Evolutionary conservation across 371 early-diverging fungal species (phyloP).

Genomic region (Mortierella sp.): DNA sequence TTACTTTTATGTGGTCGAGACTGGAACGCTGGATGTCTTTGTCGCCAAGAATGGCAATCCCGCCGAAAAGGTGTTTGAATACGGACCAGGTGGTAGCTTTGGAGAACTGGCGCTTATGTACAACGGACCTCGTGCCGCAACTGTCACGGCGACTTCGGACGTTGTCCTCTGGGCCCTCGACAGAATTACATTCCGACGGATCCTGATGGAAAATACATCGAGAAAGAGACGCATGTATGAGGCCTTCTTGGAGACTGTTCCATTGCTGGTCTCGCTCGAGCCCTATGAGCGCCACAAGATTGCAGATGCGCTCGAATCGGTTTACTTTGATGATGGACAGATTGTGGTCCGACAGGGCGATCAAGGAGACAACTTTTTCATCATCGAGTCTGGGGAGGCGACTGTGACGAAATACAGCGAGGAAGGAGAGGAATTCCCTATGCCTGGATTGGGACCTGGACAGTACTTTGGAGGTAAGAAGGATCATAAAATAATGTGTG

Average conservation of each 20-base stretch:
- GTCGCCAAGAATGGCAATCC: slow-evolving; percentile 72
- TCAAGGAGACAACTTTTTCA: slow-evolving; percentile 83
- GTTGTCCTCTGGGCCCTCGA: slow-evolving; percentile 96
- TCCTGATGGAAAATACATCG: slow-evolving; percentile 94
- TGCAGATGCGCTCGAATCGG: slow-evolving; percentile 92
- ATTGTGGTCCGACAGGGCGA: slow-evolving; percentile 93
- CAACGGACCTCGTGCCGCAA: slow-evolving; percentile 96
- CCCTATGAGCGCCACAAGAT: slow-evolving; percentile 95
- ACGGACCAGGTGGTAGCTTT: slow-evolving; percentile 90
- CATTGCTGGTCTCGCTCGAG: slow-evolving; percentile 85
- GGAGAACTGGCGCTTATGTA: slow-evolving; percentile 99
- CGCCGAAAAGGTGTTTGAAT: slow-evolving; percentile 80
- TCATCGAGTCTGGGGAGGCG: slow-evolving; percentile 95
- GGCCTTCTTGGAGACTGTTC: slow-evolving; percentile 90
- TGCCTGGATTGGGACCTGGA: slow-evolving; percentile 84
- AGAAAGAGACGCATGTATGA: slow-evolving; percentile 95
- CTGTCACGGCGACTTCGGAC: slow-evolving; percentile 87
- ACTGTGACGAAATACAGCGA: slow-evolving; percentile 81
- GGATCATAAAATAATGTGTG: too few species aligned
- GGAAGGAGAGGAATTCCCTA: slow-evolving; percentile 80
- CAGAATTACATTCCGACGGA: slow-evolving; percentile 93
- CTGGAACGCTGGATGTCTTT: slow-evolving; percentile 94
- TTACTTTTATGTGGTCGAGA: slow-evolving; percentile 97
- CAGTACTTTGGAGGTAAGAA: slow-evolving; percentile 94
- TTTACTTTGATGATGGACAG: slow-evolving; percentile 83